Conservation (phyloP, 2,329 filamentous ascomycete species). For the Chlorencoelia australis region DNA sequence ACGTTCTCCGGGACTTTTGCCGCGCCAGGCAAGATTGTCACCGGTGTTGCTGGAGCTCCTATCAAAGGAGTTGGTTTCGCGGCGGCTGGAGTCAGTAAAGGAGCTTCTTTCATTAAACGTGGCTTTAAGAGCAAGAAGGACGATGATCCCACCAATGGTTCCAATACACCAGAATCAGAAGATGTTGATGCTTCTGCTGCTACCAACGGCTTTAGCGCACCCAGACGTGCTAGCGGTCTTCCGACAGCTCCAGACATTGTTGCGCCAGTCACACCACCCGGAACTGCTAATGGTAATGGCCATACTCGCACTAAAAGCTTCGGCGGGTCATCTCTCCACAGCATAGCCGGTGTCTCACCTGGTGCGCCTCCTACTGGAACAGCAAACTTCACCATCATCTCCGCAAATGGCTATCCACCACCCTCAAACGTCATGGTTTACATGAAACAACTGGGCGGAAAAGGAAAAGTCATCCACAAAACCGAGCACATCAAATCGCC, state of each 20-base stretch:
- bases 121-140: conserved; percentile 67
- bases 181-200: conserved; percentile 28
- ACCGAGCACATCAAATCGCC: conserved; percentile 79
- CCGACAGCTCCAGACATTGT: conserved; percentile 8
- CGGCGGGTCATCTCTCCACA: conserved; percentile 57
- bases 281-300: conserved; percentile 10
- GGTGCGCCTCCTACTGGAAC: conserved; percentile 52
- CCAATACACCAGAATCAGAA: conserved; percentile 30
- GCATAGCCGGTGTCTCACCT: conserved; percentile 41
- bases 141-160: conserved; percentile 6
- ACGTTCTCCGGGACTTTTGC: conserved; percentile 90
- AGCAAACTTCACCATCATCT: conserved; percentile 71
- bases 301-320: conserved; percentile 44
- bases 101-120: conserved; percentile 81
- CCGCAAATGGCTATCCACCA: conserved; percentile 66
- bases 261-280: conserved; percentile 21
- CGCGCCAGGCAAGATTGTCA: conserved; percentile 77
- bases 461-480: conserved; percentile 76
- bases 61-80: conserved; percentile 81
- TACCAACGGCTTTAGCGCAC: conserved; percentile 22
- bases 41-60: conserved; percentile 71
- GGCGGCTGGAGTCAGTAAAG: conserved; percentile 61
- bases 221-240: conserved; percentile 14
- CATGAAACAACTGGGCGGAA: conserved; percentile 56
- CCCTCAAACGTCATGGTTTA: conserved; percentile 70